Conservation (phyloP, 1,284 basidiomycete genomes). For the Mycosarcoma mackinlayi region DNA sequence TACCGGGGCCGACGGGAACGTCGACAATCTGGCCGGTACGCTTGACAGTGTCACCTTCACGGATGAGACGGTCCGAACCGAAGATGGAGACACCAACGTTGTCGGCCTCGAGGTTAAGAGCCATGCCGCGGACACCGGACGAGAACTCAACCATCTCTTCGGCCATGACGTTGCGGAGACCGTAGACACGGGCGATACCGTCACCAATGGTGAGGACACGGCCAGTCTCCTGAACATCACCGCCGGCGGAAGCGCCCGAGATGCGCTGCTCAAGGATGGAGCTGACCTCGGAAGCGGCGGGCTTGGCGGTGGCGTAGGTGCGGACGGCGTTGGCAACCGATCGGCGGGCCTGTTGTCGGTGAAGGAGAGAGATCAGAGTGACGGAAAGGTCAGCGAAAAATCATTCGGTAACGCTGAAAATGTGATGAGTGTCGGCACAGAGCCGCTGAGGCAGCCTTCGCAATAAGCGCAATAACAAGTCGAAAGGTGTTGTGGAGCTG, state of each 20-base stretch:
- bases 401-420: neutral
- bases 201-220: slow-evolving; percentile 99
- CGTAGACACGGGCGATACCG: slow-evolving; percentile 99
- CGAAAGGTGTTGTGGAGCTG: neutral
- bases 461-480: neutral
- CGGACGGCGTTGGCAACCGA: slow-evolving; percentile 63
- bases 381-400: slow-evolving; percentile 13
- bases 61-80: slow-evolving; percentile 99
- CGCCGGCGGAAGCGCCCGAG: slow-evolving; percentile 86
- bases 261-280: slow-evolving; percentile 99
- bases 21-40: slow-evolving; percentile 99
- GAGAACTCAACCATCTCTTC: slow-evolving; percentile 99
- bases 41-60: slow-evolving; percentile 99
- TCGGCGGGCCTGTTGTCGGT: slow-evolving; percentile 73
- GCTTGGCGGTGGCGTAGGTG: slow-evolving; percentile 96
- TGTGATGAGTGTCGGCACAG: neutral
- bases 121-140: slow-evolving; percentile 90
- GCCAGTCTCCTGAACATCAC: slow-evolving; percentile 98
- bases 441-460: neutral
- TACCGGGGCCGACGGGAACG: slow-evolving; percentile 93
- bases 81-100: slow-evolving; percentile 99
- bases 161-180: slow-evolving; percentile 81
- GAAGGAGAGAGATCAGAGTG: neutral
- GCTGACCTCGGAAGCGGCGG: slow-evolving; percentile 98
- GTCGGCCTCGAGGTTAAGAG: slow-evolving; percentile 99